phyloP scores from a whole-genome alignment of 495 filamentous ascomycete species.

The Rusavskia elegans region DNA sequence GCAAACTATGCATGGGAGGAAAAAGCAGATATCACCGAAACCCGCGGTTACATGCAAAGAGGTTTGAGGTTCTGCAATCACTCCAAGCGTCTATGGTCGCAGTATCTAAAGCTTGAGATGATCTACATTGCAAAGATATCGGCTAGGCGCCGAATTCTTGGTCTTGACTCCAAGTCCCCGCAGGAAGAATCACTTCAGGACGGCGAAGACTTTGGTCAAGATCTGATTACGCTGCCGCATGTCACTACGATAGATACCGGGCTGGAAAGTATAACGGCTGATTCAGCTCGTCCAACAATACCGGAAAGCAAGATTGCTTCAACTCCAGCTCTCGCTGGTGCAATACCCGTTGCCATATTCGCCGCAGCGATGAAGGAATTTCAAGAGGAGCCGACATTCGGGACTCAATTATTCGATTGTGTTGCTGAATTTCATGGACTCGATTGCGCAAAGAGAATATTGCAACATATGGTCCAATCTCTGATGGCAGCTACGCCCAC shows the following conservation, averaged over 20 bases:
- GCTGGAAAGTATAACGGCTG: constrained; percentile 21
- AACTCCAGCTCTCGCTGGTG: constrained; percentile 72
- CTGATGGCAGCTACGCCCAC: constrained; percentile 42
- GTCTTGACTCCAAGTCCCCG: constrained; percentile 39
- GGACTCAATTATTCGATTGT: constrained; percentile 64
- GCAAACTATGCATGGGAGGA: constrained; percentile 59
- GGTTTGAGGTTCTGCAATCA: constrained; percentile 75
- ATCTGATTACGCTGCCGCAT: constrained; percentile 45
- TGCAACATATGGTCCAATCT: constrained; percentile 55
- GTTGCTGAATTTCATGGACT: constrained; percentile 50
- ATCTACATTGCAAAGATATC: constrained; percentile 74
- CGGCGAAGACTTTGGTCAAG: constrained; percentile 28
- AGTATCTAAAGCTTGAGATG: constrained; percentile 86
- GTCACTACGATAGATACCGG: constrained; percentile 53
- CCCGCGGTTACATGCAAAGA: constrained; percentile 73
- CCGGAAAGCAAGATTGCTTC: constrained; percentile 45
- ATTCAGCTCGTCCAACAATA: constrained; percentile 16
- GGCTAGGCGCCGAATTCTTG: constrained; percentile 49
- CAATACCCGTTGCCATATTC: constrained; percentile 85
- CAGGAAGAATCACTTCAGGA: constrained; percentile 25
- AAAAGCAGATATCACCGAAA: constrained; percentile 69
- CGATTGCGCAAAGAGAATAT: constrained; percentile 48
- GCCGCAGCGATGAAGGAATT: constrained; percentile 72
- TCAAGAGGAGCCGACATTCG: constrained; percentile 43
- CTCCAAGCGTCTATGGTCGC: constrained; percentile 59